Evolutionary conservation across 805 yeast species (phyloP).

Genomic region (Sungouiozyma ichnusensis): DNA sequence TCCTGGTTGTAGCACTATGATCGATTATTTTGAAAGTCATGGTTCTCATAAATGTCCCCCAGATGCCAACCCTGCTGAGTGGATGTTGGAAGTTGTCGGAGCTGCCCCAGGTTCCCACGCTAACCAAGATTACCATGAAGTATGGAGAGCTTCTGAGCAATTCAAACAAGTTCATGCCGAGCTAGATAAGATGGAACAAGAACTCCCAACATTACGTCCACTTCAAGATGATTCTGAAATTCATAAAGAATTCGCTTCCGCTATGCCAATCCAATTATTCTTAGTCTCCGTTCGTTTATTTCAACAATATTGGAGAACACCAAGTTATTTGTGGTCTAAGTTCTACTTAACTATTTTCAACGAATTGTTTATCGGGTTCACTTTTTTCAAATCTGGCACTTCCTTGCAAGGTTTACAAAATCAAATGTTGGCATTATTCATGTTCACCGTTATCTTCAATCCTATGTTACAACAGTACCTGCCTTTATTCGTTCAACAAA

Average conservation of each 20-base stretch:
- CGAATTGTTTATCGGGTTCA: conserved; percentile 62
- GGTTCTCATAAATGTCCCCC: conserved; percentile 62
- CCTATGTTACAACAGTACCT: conserved; percentile 53
- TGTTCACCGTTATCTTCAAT: conserved; percentile 48
- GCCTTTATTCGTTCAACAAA: conserved; percentile 50
- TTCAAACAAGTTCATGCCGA: conserved; percentile 47
- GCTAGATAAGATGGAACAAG: conserved; percentile 53
- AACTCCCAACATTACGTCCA: conserved; percentile 34
- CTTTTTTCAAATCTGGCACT: conserved; percentile 58
- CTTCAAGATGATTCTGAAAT: conserved; percentile 27
- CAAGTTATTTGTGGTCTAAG: conserved; percentile 51
- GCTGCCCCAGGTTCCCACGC: conserved; percentile 78
- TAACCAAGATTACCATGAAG: conserved; percentile 60
- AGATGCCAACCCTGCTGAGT: conserved; percentile 78
- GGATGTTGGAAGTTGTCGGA: conserved; percentile 84
- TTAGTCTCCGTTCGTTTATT: conserved; percentile 45
- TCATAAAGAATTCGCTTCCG: conserved; percentile 37
- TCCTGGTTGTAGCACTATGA: conserved; percentile 44
- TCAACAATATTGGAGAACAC: conserved; percentile 62
- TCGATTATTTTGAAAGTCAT: conserved; percentile 52
- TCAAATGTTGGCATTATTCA: conserved; percentile 69
- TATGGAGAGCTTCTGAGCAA: conserved; percentile 66
- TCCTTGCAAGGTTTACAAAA: conserved; percentile 68
- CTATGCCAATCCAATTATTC: conserved; percentile 31
- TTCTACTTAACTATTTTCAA: conserved; percentile 41